Base-by-base conservation (phyloP, 73 alveolate genomes). In the Paramecium caudatum region DNA sequence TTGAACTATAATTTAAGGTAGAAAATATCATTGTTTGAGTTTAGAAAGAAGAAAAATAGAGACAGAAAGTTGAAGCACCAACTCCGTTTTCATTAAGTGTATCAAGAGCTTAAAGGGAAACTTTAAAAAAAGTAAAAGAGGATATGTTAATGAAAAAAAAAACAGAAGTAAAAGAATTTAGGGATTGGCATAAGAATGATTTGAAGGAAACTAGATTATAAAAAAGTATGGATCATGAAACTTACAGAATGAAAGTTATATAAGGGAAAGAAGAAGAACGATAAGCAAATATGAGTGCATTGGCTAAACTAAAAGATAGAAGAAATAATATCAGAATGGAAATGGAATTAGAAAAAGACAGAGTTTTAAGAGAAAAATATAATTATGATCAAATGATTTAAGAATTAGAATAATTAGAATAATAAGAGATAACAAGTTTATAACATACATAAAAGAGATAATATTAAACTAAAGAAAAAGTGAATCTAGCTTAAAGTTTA, bases 11-110 rank as follows among this genome's bases (percentile, higher is more conserved):
- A 21, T 12, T 65, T 7, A 65, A 65, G 39, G 83, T 65, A 65
- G 8, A 0, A 9, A 65, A 10, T 3, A 25, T 32, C 15, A 32
- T 0, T 13, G 2, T 33, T n/a, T 30, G 34, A 33, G 16, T 65
- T 65, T 65, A 65, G 83, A 65, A 65, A 65, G 88, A 74, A 10
- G 88, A 74, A 27, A 74, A 74, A 45, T 39, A 41, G n/a, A 37
- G 65, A 21, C 32, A 74, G 55, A 74, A 45, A 17, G 65, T 37
- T 7, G 62, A 74, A 21, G 43, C 43, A 17, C 88, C 88, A 4
- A 1, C 68, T 3, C 88, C 88, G 0, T 74, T 74, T 34, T 41
- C 69, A 0, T 74, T 74, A 45, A 19, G 47, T 27, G 88, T 74
- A 9, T 74, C 88, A 74, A 30, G 88, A 39, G 39, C 62, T 8